phyloP scores from a whole-genome alignment of 208 protist genomes.

The Leishmania tarentolae region DNA sequence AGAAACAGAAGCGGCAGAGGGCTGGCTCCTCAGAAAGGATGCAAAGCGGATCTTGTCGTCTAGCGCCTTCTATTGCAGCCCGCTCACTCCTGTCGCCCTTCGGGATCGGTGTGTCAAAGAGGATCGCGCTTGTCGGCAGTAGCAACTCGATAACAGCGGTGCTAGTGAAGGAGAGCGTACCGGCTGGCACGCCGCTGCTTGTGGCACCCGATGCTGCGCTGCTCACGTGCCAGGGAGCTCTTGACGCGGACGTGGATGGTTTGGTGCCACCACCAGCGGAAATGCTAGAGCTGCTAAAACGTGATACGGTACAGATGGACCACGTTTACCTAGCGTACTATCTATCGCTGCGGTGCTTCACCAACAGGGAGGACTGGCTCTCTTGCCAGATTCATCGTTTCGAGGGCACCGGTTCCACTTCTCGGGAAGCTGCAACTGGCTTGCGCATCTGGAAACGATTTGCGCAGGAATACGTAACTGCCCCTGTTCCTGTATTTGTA shows the following conservation, averaged over 20 bases:
- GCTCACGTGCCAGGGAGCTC: conserved; percentile 26
- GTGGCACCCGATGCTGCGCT: conserved; percentile 32
- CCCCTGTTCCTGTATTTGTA: conserved; percentile 26
- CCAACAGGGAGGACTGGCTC: conserved; percentile 21
- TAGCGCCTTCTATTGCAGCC: not conserved
- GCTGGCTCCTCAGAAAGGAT: not conserved
- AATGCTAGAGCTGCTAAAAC: conserved; percentile 30
- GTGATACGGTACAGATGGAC: conserved; percentile 14
- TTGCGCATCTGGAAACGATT: conserved; percentile 17
- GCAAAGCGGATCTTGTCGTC: not conserved
- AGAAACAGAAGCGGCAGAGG: not conserved
- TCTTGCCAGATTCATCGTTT: conserved; percentile 18
- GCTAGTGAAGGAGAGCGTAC: conserved; percentile 1
- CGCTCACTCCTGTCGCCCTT: conserved; percentile 26
- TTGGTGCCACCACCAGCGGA: conserved; percentile 38
- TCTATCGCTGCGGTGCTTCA: conserved; percentile 29
- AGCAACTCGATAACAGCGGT: not conserved
- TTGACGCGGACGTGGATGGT: conserved; percentile 39
- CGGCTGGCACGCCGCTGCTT: conserved; percentile 12
- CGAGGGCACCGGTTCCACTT: not conserved
- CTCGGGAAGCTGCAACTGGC: not conserved
- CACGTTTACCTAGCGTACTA: conserved; percentile 33
- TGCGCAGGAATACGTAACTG: conserved; percentile 26
- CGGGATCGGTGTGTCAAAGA: conserved; percentile 34
- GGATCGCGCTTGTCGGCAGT: conserved; percentile 7